These are phyloP conservation scores for Beauveria brongniartii DNA, from an alignment of 2,329 filamentous ascomycete species.

Conservation along the genomic window DNA sequence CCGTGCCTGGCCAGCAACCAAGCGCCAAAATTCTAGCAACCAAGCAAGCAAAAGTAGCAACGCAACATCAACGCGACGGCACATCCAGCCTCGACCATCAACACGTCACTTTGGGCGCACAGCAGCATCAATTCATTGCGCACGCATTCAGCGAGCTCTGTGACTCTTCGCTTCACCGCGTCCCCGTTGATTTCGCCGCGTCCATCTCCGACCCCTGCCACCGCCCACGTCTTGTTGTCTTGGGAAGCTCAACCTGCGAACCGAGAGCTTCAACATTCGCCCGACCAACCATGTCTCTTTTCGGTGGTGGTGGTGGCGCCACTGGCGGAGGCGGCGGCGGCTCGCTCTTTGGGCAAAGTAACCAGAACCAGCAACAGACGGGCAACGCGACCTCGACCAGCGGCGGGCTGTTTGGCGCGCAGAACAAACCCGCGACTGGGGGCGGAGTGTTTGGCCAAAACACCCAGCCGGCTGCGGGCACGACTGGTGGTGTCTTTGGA, in stretches of 20 bases:
- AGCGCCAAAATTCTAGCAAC: conserved; percentile 13
- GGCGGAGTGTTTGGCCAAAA: conserved; percentile 13
- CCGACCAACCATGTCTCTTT: conserved; percentile 12
- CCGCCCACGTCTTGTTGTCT: conserved; percentile 31
- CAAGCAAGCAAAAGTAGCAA: not conserved
- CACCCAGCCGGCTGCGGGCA: not conserved
- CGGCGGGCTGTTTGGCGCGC: conserved; percentile 14
- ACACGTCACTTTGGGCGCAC: not conserved
- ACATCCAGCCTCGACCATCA: conserved; percentile 1
- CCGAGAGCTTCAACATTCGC: conserved; percentile 9
- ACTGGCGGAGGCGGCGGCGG: conserved; percentile 12
- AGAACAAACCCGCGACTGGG: conserved; percentile 10
- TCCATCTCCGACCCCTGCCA: conserved; percentile 2
- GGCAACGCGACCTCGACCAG: not conserved
- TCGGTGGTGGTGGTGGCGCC: conserved; percentile 11
- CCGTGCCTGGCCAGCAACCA: conserved; percentile 3
- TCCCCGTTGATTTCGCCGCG: not conserved
- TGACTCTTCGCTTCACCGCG: not conserved
- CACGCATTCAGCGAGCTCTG: not conserved
- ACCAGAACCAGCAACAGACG: conserved; percentile 12
- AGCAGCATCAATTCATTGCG: not conserved
- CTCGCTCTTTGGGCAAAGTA: conserved; percentile 18
- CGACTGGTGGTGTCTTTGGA: conserved; percentile 13
- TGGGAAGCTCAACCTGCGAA: conserved; percentile 10
- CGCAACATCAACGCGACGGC: conserved; percentile 11